A percentile compares a stretch with the other conserved stretches of the same genome.
Conservation (phyloP, 2,329 filamentous ascomycete genomes). For the Microascus cirrosus region DNA sequence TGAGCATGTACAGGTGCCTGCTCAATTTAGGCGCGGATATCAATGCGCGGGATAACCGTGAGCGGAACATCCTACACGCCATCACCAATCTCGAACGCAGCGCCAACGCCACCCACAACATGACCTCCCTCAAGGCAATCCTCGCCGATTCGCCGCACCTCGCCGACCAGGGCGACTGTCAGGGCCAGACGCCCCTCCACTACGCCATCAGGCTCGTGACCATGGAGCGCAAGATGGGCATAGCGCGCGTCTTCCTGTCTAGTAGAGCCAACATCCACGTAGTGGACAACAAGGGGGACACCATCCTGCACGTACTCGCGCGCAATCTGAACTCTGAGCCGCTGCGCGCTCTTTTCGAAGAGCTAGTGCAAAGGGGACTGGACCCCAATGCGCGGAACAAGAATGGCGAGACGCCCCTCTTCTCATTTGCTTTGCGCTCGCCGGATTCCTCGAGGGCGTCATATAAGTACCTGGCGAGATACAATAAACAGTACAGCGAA, state of each 20-base stretch:
- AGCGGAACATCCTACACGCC: slow-evolving; percentile 13
- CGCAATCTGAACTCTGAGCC: not conserved
- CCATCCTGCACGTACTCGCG: slow-evolving; percentile 11
- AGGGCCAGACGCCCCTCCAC: slow-evolving; percentile 15
- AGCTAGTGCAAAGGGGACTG: slow-evolving; percentile 7
- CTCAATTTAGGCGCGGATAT: slow-evolving; percentile 13
- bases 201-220: slow-evolving; percentile 6
- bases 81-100: not conserved
- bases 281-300: slow-evolving; percentile 9
- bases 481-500: too few relatives aligned
- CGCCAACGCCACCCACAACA: not conserved
- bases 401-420: slow-evolving; percentile 14
- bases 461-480: too few relatives aligned
- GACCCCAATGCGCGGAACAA: slow-evolving; percentile 15
- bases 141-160: slow-evolving; percentile 6
- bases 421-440: slow-evolving; percentile 2
- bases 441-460: too few relatives aligned
- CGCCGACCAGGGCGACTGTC: slow-evolving; percentile 9
- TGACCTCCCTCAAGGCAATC: slow-evolving; percentile 4
- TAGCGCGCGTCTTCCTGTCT: slow-evolving; percentile 7
- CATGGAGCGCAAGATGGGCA: not conserved
- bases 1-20: slow-evolving; percentile 10
- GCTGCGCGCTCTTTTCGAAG: slow-evolving; percentile 8
- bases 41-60: slow-evolving; percentile 11
- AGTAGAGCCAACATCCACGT: slow-evolving; percentile 11